A percentile compares a stretch with the other conserved stretches of the same genome.
These are phyloP conservation scores for Penicillium longicatenatum DNA, from an alignment of 495 filamentous ascomycete species.

Conservation along the genomic window DNA sequence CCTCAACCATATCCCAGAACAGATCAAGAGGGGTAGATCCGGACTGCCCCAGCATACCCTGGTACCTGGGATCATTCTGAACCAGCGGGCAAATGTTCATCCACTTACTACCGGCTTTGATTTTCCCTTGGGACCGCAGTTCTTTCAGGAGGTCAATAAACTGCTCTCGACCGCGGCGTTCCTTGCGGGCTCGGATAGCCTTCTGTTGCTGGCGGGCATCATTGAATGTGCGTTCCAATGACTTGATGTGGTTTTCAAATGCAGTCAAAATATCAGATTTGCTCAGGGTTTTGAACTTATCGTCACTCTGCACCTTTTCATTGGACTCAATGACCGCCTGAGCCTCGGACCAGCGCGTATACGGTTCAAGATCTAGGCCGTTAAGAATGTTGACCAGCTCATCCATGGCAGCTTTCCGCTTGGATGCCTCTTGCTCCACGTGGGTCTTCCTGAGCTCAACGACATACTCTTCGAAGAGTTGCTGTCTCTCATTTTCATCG, in stretches of 20 bases:
- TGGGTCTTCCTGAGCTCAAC: conserved; percentile 77
- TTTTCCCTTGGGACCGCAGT: conserved; percentile 72
- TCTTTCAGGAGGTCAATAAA: conserved; percentile 75
- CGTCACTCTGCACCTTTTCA: conserved; percentile 77
- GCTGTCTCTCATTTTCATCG: conserved; percentile 84
- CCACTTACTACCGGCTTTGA: conserved; percentile 92
- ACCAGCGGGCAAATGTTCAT: conserved; percentile 76
- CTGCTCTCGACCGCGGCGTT: conserved; percentile 80
- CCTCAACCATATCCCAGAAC: conserved; percentile 96
- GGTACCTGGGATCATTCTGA: conserved; percentile 80
- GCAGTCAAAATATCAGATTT: conserved; percentile 89
- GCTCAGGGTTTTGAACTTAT: conserved; percentile 84
- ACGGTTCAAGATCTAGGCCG: conserved; percentile 84
- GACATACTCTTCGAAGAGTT: conserved; percentile 94
- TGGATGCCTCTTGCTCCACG: conserved; percentile 68
- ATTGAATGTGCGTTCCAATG: conserved; percentile 85
- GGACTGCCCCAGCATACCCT: conserved; percentile 78
- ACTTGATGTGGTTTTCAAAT: conserved; percentile 94
- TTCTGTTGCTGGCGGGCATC: conserved; percentile 87
- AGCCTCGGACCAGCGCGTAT: conserved; percentile 93
- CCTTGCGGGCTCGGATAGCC: conserved; percentile 72
- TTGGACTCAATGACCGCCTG: conserved; percentile 78
- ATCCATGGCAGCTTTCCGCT: conserved; percentile 81
- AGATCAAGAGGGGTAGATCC: conserved; percentile 92
- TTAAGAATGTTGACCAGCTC: conserved; percentile 80